These are phyloP conservation scores for Penicillium sp. DNA, from an alignment of 2,329 filamentous ascomycete genomes.

Conservation along the genomic window DNA sequence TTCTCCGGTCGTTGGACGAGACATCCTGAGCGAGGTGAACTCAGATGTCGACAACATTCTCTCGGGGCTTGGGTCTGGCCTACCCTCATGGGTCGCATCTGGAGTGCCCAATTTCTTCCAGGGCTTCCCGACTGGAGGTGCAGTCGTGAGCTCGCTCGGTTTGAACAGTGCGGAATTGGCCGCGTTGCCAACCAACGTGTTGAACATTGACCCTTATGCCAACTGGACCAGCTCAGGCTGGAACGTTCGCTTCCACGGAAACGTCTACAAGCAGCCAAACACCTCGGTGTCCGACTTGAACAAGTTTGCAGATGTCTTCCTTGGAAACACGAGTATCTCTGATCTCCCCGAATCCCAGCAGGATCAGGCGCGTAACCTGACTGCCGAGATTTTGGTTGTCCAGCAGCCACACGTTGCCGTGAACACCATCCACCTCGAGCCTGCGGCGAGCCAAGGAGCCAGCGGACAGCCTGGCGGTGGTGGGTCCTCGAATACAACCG, in stretches of 20 bases:
- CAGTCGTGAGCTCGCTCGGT: constrained; percentile 22
- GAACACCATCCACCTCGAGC: constrained; percentile 46
- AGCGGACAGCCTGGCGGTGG: constrained; percentile 32
- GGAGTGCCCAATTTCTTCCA: constrained; percentile 24
- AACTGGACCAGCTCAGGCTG: constrained; percentile 77
- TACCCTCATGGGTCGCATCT: constrained; percentile 23
- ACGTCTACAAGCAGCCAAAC: constrained; percentile 76
- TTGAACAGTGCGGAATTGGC: constrained; percentile 13
- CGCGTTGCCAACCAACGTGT: constrained; percentile 22
- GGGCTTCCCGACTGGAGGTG: constrained; percentile 21
- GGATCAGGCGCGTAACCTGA: constrained; percentile 69
- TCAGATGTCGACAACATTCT: constrained; percentile 6
- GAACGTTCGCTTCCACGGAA: constrained; percentile 73
- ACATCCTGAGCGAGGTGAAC: constrained; percentile 8
- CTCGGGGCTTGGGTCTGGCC: constrained; percentile 14
- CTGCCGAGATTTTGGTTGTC: constrained; percentile 69
- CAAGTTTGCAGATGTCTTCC: constrained; percentile 66
- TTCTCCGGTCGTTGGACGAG: constrained; percentile 9
- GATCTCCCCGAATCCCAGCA: constrained; percentile 59
- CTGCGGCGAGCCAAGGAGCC: constrained; percentile 57
- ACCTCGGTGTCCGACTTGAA: constrained; percentile 64
- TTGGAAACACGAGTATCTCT: constrained; percentile 62
- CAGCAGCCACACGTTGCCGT: constrained; percentile 57
- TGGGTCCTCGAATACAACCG: constrained; percentile 37
- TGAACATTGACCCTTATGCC: constrained; percentile 50